A percentile compares a stretch with the other conserved stretches of the same genome.
These are phyloP conservation scores for Alternaria brassicicola DNA, from an alignment of 2,329 filamentous ascomycete species.

Conservation along the genomic window DNA sequence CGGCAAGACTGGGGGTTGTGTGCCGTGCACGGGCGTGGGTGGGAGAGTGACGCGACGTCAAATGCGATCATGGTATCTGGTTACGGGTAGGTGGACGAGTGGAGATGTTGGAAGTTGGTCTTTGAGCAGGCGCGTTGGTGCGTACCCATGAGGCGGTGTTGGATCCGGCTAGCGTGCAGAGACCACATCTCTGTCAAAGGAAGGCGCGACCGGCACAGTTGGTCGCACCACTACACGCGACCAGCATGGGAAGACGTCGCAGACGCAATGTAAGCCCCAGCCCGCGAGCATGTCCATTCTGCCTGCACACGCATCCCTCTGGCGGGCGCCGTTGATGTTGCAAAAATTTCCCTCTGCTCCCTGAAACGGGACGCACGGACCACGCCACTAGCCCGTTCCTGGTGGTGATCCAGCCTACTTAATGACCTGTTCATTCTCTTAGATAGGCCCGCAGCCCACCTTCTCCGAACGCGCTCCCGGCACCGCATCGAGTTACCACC, in stretches of 20 bases:
- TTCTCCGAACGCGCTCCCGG: slow-evolving; percentile 36
- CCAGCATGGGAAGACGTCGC: background rate
- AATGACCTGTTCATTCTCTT: slow-evolving; percentile 27
- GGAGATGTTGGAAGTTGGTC: slow-evolving; percentile 10
- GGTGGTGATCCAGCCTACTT: slow-evolving; percentile 24
- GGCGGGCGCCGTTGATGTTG: slow-evolving; percentile 30
- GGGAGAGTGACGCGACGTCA: background rate
- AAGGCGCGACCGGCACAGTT: slow-evolving; percentile 17
- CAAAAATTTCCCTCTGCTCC: slow-evolving; percentile 37
- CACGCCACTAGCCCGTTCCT: slow-evolving; percentile 25
- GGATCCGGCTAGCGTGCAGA: slow-evolving; percentile 28
- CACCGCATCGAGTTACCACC: slow-evolving; percentile 32
- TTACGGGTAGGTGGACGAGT: background rate
- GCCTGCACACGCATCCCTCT: slow-evolving; percentile 1
- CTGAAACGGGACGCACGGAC: slow-evolving; percentile 36
- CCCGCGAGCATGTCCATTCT: background rate
- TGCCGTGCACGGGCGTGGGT: background rate
- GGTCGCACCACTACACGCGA: slow-evolving; percentile 6
- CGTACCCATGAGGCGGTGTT: slow-evolving; percentile 27
- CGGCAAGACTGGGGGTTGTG: background rate
- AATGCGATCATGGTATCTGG: slow-evolving; percentile 2
- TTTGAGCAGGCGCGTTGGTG: slow-evolving; percentile 17
- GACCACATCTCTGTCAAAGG: slow-evolving; percentile 25
- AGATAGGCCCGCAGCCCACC: slow-evolving; percentile 41
- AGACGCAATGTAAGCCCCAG: too few relatives aligned